Conservation (phyloP, 257 asterid species). For the Echium plantagineum region DNA sequence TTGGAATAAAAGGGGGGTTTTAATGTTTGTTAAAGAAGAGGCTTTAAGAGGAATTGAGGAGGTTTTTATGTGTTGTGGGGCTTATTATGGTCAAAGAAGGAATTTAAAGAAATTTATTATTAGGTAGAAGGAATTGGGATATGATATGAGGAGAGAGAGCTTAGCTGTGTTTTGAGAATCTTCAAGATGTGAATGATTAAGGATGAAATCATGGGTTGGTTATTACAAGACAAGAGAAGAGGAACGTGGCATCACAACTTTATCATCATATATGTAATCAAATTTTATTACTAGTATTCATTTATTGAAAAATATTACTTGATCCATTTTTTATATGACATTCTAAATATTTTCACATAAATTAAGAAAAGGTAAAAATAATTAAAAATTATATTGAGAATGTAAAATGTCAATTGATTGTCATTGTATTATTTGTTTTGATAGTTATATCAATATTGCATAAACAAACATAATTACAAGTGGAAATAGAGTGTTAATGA, state of each 20-base stretch:
- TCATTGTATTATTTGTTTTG: too few species aligned
- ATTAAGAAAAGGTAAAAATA: too few species aligned
- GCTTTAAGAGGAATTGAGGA: background rate
- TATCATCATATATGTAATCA: too few species aligned
- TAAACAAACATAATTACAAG: too few species aligned
- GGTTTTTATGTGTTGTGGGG: background rate
- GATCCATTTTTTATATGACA: too few species aligned
- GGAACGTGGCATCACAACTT: background rate
- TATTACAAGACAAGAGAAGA: background rate
- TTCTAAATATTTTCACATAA: too few species aligned
- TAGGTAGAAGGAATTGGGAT: background rate
- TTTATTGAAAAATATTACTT: too few species aligned
- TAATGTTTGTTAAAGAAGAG: background rate
- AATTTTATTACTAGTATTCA: too few species aligned
- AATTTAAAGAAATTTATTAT: background rate
- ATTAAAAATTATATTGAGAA: too few species aligned
- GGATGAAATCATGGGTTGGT: background rate
- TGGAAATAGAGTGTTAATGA: too few species aligned
- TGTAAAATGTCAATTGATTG: too few species aligned
- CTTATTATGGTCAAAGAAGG: background rate
- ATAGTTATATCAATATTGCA: too few species aligned
- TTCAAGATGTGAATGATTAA: background rate
- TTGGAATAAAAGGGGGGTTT: background rate
- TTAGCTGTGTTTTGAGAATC: background rate
- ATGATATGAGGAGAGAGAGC: background rate